These are phyloP conservation scores for Heterobasidion annosum DNA, from an alignment of 1,284 basidiomycete species.

Conservation along the genomic window DNA sequence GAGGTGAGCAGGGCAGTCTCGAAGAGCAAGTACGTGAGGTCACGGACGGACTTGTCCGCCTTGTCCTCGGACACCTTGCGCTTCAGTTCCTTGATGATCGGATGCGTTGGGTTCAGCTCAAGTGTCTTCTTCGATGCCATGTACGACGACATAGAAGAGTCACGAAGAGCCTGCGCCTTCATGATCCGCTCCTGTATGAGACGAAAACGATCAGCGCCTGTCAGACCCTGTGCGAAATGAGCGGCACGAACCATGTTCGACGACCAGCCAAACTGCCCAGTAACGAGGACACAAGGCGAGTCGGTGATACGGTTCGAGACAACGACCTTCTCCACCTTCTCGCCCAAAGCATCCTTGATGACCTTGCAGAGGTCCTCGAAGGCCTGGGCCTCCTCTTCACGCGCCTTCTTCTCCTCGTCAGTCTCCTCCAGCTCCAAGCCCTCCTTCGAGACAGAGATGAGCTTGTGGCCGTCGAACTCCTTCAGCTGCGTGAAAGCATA, in stretches of 20 bases:
- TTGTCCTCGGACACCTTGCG: constrained; percentile 94
- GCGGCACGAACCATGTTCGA: constrained; percentile 81
- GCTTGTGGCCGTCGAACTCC: constrained; percentile 99
- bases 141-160: constrained; percentile 98
- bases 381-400: constrained; percentile 83
- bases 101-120: constrained; percentile 92
- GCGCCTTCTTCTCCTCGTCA: constrained; percentile 90
- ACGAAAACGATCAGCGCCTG: constrained; percentile 9
- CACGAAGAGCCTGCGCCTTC: constrained; percentile 98
- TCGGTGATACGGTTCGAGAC: constrained; percentile 97
- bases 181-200: constrained; percentile 84
- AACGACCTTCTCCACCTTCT: constrained; percentile 99
- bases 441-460: constrained; percentile 98
- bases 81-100: constrained; percentile 95
- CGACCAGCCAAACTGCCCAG: constrained; percentile 99
- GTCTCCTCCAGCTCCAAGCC: constrained; percentile 99
- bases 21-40: constrained; percentile 92
- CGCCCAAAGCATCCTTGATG: constrained; percentile 98
- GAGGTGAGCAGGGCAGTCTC: constrained; percentile 95
- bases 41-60: constrained; percentile 97
- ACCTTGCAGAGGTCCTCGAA: constrained; percentile 88
- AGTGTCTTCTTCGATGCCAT: constrained; percentile 99
- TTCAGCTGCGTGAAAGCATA: constrained; percentile 98
- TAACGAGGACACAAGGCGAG: constrained; percentile 95
- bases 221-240: not conserved